Base-by-base conservation (phyloP, 768 basidiomycete genomes). In the Mycena crocata region DNA sequence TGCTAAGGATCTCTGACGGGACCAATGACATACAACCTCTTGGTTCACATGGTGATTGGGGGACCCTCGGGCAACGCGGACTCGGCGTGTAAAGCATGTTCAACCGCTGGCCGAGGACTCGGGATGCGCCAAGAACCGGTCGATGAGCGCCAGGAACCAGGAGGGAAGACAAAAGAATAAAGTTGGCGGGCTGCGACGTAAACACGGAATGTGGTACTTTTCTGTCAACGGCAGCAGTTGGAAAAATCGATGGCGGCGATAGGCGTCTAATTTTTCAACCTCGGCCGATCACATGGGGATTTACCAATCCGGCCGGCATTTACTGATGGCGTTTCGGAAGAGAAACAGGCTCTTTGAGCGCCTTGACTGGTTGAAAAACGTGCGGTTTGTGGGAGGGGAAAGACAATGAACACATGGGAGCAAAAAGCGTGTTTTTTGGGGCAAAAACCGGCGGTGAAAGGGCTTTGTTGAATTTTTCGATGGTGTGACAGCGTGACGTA, bases 221-320 rank as follows among this genome's bases (percentile, higher is more conserved):
- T n/a, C n/a, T n/a, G n/a, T n/a, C n/a, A n/a, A n/a, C n/a, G n/a
- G n/a, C n/a, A n/a, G n/a, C n/a, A n/a, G n/a, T n/a, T n/a, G 14
- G 40, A 17, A 5, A 3, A 23, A 8, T 23, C 8, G 42, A 44
- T 44, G 10, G n/a, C n/a, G 42, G 42, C 42, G 42, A 49, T 31
- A 31, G 48, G 34, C 49, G 31, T 51, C 32, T 52, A 52, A 48
- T 56, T 63, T 55, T 49, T 62, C 42, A 52, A 52, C 50, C 26
- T 24, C 52, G 30, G 49, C 64, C 64, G 64, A 59, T 59, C 49
- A 58, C 49, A 52, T 39, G 57, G 64, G 64, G 39, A 32, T 45
- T 65, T 23, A 65, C 64, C 31, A 65, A 65, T 45, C 48, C 54
- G 63, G 30, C 52, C 44, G 44, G 48, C 26, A 52, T 30, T 62